phyloP scores from a whole-genome alignment of 2,329 filamentous ascomycete species.

The Neopestalotiopsis sp. region DNA sequence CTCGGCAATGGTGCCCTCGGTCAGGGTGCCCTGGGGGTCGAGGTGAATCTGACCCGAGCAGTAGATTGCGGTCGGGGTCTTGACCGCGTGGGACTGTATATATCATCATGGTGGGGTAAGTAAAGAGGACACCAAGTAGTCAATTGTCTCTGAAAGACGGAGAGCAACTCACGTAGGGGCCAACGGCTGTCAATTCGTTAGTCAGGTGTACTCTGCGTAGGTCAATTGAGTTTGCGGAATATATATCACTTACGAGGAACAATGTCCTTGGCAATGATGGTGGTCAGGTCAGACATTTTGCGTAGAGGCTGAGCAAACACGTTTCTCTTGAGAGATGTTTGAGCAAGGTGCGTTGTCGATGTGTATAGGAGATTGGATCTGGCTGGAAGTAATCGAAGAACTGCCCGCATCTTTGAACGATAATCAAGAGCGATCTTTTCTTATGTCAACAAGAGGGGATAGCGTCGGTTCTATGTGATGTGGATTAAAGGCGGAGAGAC shows the following conservation, averaged over 20 bases:
- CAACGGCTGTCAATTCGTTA: constrained; percentile 52
- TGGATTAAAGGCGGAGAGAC: constrained; percentile 3
- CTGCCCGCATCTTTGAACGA: background rate
- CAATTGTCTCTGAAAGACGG: background rate
- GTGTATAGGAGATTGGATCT: constrained; percentile 10
- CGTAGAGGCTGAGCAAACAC: constrained; percentile 37
- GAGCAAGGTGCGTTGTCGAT: constrained; percentile 18
- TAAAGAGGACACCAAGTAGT: background rate
- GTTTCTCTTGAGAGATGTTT: constrained; percentile 28
- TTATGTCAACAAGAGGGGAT: constrained; percentile 6
- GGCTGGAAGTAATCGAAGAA: background rate
- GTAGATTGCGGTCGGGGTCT: constrained; percentile 69
- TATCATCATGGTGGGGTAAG: constrained; percentile 14
- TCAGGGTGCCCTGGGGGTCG: constrained; percentile 58
- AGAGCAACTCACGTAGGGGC: constrained; percentile 62
- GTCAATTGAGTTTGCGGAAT: constrained; percentile 21
- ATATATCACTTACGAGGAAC: constrained; percentile 55
- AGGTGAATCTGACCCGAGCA: constrained; percentile 77
- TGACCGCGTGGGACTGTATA: constrained; percentile 67
- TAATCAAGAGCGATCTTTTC: background rate
- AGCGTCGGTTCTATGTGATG: constrained; percentile 3
- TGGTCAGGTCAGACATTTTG: constrained; percentile 50
- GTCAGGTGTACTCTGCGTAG: constrained; percentile 26
- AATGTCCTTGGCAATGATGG: constrained; percentile 63
- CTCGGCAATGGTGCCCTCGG: constrained; percentile 66